Base-by-base conservation (phyloP, 2,329 filamentous ascomycete genomes). In the Helotiales sp. region DNA sequence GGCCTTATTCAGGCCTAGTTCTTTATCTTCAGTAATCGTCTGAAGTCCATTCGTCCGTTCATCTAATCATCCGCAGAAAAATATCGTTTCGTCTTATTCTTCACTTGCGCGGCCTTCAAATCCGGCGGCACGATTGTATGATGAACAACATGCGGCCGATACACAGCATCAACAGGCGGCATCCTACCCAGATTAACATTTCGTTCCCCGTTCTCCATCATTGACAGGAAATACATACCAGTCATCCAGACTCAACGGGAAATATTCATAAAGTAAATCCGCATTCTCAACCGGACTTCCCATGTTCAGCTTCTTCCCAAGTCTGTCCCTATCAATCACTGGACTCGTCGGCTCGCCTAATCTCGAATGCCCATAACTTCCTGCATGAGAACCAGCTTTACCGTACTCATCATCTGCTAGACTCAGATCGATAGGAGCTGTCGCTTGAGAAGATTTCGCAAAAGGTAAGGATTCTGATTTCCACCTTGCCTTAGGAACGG, bases 211-310 rank as follows among this genome's bases (percentile, higher is more conserved):
- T 8, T 24, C 33, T 46, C 13, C 31, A 8, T 5, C 7, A 24
- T 25, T 8, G 34, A 30, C 46, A 30, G 30, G 44, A 38, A 24
- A 29, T 75, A 68, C 72, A 83, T 59, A 70, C 89, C 89, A 97
- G 69, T 97, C 93, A 71, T 97, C 92, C 58, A 96, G 76, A 49
- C 89, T 92, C 15, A 98, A 79, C 0, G 93, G 93, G 63, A 98
- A 97, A 71, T 98, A 97, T 75, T 98, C 93, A 71, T 97, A 97
- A 17, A 97, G 77, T 63, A 93, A 77, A 73, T 97, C 93, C 0
- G 87, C 87, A 66, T 88, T 88, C 66, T 96, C 91, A 63, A 86
- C 75, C 31, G 89, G 81, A 69, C 88, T 87, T 70, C 83, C 81
- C 31, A 61, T 49, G 64, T 79, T 50, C n/a, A n/a, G 10, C 40